Percentiles rank a stretch among this genome's conserved stretches.
These are phyloP conservation scores for Ceratocystis ficicola DNA, from an alignment of 2,329 filamentous ascomycete genomes.

Conservation along the genomic window DNA sequence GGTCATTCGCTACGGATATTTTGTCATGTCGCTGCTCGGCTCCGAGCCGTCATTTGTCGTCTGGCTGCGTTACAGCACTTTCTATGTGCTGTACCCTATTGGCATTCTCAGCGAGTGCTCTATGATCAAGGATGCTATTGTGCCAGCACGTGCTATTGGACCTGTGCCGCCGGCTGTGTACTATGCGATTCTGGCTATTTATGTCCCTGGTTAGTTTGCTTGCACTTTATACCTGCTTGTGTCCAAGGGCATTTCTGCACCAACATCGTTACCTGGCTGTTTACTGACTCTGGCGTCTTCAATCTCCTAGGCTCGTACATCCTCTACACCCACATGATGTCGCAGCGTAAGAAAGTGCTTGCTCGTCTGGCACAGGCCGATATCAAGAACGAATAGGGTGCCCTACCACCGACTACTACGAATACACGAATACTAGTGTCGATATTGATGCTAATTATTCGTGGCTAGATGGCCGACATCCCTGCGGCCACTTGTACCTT, in stretches of 20 bases:
- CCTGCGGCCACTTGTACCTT: not conserved
- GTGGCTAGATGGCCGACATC: not conserved
- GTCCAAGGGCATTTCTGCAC: not conserved
- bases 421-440: not conserved
- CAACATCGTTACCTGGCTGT: not conserved
- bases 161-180: constrained; percentile 46
- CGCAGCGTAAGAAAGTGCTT: constrained; percentile 64
- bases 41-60: constrained; percentile 53
- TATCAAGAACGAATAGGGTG: constrained; percentile 25
- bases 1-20: constrained; percentile 86
- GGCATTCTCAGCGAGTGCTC: constrained; percentile 81
- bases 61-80: constrained; percentile 85
- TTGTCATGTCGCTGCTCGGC: constrained; percentile 58
- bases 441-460: not conserved
- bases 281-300: not conserved
- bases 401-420: not conserved
- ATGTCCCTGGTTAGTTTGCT: constrained; percentile 58
- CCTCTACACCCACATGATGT: constrained; percentile 90
- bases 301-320: constrained; percentile 54
- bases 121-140: constrained; percentile 60
- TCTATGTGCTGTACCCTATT: constrained; percentile 83
- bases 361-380: constrained; percentile 27
- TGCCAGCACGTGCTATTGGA: constrained; percentile 41
- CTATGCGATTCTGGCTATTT: constrained; percentile 55
- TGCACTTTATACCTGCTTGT: no score